Evolutionary conservation across 2,329 filamentous ascomycete genomes (phyloP).

Genomic region (Blumeriella jaapii): DNA sequence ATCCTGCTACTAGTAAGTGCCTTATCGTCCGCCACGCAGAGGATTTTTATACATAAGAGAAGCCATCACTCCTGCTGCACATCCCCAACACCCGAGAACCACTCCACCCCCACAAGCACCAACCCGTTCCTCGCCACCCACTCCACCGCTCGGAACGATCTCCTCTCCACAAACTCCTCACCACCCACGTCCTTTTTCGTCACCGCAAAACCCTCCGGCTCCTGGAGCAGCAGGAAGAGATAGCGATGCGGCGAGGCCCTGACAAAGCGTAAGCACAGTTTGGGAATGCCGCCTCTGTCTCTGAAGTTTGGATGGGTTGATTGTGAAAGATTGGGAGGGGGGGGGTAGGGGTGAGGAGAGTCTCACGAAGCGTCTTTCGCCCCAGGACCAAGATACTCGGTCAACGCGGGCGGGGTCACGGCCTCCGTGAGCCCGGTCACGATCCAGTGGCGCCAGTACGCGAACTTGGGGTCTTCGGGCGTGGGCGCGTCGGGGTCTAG

Average conservation of each 20-base stretch:
- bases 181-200: constrained; percentile 5
- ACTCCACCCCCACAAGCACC: constrained; percentile 4
- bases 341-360: too few relatives aligned
- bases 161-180: constrained; percentile 5
- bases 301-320: too few relatives aligned
- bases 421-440: constrained; percentile 1
- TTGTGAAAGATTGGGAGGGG: too few relatives aligned
- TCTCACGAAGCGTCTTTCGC: constrained; percentile 2
- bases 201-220: constrained; percentile 2
- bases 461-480: constrained; percentile 6
- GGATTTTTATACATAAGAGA: too few relatives aligned
- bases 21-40: too few relatives aligned
- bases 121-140: constrained; percentile 6
- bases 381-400: constrained; percentile 6
- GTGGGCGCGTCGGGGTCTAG: constrained; percentile 6
- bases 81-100: constrained; percentile 6
- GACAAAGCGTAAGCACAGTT: neutral
- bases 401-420: neutral
- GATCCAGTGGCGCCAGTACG: constrained; percentile 6
- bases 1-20: too few relatives aligned
- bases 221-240: constrained; percentile 5
- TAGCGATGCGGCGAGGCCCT: constrained; percentile 5
- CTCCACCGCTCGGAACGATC: constrained; percentile 5
- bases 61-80: too few relatives aligned
- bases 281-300: neutral